A percentile compares a stretch with the other conserved stretches of the same genome.
These are phyloP conservation scores for barrel medic (Medicago truncatula) DNA, from an alignment of 306 rosid genomes.

Conservation along the genomic window MtrunA17r5.0-ANR NC_053043.1:44594001-44594500, in stretches of 20 bases:
- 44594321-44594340: constrained; percentile 69
- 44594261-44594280: constrained; percentile 67
- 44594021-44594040: constrained; percentile 59
- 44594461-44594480: no score
- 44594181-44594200: constrained; percentile 68
- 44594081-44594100: constrained; percentile 56
- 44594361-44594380: constrained; percentile 82
- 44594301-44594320: constrained; percentile 64
- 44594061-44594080: constrained; percentile 56
- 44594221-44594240: constrained; percentile 52
- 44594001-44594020: constrained; percentile 56
- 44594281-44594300: constrained; percentile 53
- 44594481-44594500: no score
- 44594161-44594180: constrained; percentile 65
- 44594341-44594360: constrained; percentile 60
- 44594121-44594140: constrained; percentile 55
- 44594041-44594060: constrained; percentile 65
- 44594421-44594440: constrained; percentile 53
- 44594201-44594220: constrained; percentile 53
- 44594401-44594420: constrained; percentile 59
- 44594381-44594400: constrained; percentile 67
- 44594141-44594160: constrained; percentile 63
- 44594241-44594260: constrained; percentile 67
- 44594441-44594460: no score
- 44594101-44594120: constrained; percentile 76